Conservation (phyloP, 1,139 yeast genomes). For the Suhomyces terraborum region DNA sequence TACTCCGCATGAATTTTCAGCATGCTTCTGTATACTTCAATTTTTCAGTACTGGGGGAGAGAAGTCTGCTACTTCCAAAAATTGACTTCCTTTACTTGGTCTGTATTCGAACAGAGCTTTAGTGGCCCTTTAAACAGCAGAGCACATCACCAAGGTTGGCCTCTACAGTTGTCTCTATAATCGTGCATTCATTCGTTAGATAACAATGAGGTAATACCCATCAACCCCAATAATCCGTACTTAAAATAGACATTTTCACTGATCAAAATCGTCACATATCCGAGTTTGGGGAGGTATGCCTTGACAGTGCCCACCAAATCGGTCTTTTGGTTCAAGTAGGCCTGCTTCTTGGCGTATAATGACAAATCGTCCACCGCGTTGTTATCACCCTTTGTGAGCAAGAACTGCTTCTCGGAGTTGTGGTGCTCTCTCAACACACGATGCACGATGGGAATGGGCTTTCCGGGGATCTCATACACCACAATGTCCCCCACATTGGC, state of each 20-base stretch:
- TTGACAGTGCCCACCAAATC: constrained; percentile 91
- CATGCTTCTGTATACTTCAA: no score
- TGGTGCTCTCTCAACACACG: constrained; percentile 86
- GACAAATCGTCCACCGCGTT: constrained; percentile 90
- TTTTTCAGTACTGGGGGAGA: no score
- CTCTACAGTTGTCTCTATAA: neutral
- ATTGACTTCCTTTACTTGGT: no score
- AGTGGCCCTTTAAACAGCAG: no score
- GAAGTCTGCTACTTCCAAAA: no score
- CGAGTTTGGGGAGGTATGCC: constrained; percentile 88
- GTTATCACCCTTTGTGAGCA: constrained; percentile 95
- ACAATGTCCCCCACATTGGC: constrained; percentile 92
- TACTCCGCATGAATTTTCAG: no score
- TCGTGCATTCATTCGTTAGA: constrained; percentile 36
- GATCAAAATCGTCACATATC: constrained; percentile 86
- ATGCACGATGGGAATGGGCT: constrained; percentile 92
- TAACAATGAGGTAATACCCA: constrained; percentile 60
- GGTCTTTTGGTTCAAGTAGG: constrained; percentile 69
- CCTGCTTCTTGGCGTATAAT: constrained; percentile 75
- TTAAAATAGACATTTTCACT: constrained; percentile 86
- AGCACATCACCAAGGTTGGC: no score
- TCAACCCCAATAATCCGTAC: constrained; percentile 65
- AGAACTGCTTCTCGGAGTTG: constrained; percentile 58
- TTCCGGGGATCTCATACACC: constrained; percentile 84
- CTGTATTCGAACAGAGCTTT: no score